Evolutionary conservation across 1,139 yeast species (phyloP), one percentile per base, ranked within the genome.

Genomic region (Debaryomycetaceae sp.): DNA sequence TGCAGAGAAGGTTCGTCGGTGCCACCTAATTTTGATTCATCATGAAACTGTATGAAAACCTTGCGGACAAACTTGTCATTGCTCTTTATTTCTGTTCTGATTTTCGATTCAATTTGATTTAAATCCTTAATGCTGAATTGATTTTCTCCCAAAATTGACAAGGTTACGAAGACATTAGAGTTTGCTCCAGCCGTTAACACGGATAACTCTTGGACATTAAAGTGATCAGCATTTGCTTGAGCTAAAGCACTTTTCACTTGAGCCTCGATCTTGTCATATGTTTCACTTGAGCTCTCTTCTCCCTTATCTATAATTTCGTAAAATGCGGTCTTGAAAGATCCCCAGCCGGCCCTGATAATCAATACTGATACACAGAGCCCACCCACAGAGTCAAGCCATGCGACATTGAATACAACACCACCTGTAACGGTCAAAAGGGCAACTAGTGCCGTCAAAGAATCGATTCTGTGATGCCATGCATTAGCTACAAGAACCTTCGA

Each of bases 381-480:
- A 43, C 98, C 98, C 39, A 88, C 74, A 3, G 97, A 83, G 58
- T 92, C 98, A 41, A 92, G 67, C 84, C 97, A 88, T 31, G 80
- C 81, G 34, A 88, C 75, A 46, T 82, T 78, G 47, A 88, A 77
- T 45, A 87, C 66, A 48, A 85, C 83, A 24, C 96, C 96, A 2
- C 94, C 83, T 0, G 95, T 79, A 39, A 92, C 94, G 0, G 98
- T 89, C 5, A 82, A 75, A 18, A 91, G 75, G 0, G 98, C 98
- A 7, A 92, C 98, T 31, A 86, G 73, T 0, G 97, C 89, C 0
- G 98, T 94, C 50, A 92, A 62, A 1, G 96, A 85, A 59, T 92
- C 98, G n/a, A 92, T 91, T 47, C 98, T 75, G 57, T 92, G 98
- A 59, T 92, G 98, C 98, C 98, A 92, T 3, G 98, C 98, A 56